Percentiles rank a stretch among this genome's conserved stretches.
phyloP scores from a whole-genome alignment of 2,329 filamentous ascomycete species.

The Paraphoma sp. region DNA sequence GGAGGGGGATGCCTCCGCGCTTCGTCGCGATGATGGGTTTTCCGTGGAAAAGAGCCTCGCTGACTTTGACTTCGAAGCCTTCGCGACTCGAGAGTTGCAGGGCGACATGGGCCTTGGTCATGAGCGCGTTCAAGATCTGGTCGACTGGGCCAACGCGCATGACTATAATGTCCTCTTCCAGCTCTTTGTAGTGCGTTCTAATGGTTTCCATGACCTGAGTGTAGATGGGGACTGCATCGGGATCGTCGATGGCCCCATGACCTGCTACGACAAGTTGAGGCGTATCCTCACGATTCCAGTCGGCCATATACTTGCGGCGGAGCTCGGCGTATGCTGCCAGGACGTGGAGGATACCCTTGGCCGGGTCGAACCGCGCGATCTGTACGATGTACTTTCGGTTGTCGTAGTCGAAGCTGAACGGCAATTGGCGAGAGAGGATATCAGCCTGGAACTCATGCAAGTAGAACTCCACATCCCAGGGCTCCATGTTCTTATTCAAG shows the following conservation, averaged over 20 bases:
- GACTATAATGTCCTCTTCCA: conserved; percentile 68
- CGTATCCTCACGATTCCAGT: conserved; percentile 55
- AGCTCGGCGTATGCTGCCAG: conserved; percentile 79
- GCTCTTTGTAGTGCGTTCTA: conserved; percentile 61
- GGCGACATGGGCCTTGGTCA: conserved; percentile 74
- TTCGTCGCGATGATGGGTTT: conserved; percentile 77
- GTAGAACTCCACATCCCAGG: conserved; percentile 76
- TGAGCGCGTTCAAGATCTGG: conserved; percentile 78
- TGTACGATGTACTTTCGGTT: conserved; percentile 77
- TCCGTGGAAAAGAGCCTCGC: conserved; percentile 81
- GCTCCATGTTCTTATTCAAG: conserved; percentile 75
- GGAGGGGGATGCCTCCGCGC: conserved; percentile 81
- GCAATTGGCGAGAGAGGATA: conserved; percentile 60
- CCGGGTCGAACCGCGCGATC: conserved; percentile 81
- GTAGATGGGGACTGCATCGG: conserved; percentile 75
- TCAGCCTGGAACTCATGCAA: conserved; percentile 73
- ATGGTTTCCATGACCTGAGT: conserved; percentile 74
- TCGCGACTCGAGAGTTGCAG: conserved; percentile 82
- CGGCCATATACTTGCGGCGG: conserved; percentile 64
- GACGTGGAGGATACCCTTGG: conserved; percentile 81
- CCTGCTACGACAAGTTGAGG: conserved; percentile 81
- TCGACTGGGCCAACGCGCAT: conserved; percentile 80
- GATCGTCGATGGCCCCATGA: conserved; percentile 82
- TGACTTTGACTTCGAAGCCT: conserved; percentile 87
- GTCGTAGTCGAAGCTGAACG: conserved; percentile 62